A percentile compares a stretch with the other conserved stretches of the same genome.
Evolutionary conservation across 768 basidiomycete species (phyloP).

Genomic region (Termitomyces sp.): DNA sequence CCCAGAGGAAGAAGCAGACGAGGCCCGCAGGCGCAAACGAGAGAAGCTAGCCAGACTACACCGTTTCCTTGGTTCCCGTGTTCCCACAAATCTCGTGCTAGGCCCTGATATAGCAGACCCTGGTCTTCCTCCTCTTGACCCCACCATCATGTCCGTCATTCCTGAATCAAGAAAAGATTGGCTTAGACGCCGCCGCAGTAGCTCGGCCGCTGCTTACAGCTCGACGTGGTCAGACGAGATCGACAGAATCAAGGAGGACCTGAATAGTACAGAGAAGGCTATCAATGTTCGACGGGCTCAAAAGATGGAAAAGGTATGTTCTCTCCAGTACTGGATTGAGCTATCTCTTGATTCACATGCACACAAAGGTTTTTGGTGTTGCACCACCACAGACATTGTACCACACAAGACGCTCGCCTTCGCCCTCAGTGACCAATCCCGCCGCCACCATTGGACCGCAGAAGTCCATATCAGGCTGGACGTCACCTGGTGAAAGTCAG

Average conservation of each 20-base stretch:
- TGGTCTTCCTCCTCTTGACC: slow-evolving; percentile 21
- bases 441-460: slow-evolving; percentile 6
- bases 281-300: slow-evolving; percentile 74
- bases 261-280: slow-evolving; percentile 70
- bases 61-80: slow-evolving; percentile 79
- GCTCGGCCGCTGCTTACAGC: slow-evolving; percentile 43
- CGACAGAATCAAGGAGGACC: slow-evolving; percentile 65
- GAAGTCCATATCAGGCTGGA: slow-evolving; percentile 15
- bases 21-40: slow-evolving; percentile 62
- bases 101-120: slow-evolving; percentile 33
- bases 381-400: slow-evolving; percentile 78
- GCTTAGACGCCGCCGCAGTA: slow-evolving; percentile 49
- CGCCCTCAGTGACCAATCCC: slow-evolving; percentile 23
- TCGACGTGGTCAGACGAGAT: slow-evolving; percentile 48
- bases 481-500: slow-evolving; percentile 16
- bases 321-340: background rate
- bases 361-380: slow-evolving; percentile 71
- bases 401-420: slow-evolving; percentile 53
- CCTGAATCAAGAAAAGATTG: slow-evolving; percentile 33
- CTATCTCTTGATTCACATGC: background rate
- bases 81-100: slow-evolving; percentile 65
- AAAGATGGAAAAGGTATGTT: slow-evolving; percentile 82
- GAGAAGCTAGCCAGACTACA: slow-evolving; percentile 78
- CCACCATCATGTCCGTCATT: slow-evolving; percentile 16
- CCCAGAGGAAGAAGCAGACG: slow-evolving; percentile 51